These are phyloP conservation scores for Fonsecaea pedrosoi DNA, from an alignment of 2,329 filamentous ascomycete species.

Conservation along the genomic window DNA sequence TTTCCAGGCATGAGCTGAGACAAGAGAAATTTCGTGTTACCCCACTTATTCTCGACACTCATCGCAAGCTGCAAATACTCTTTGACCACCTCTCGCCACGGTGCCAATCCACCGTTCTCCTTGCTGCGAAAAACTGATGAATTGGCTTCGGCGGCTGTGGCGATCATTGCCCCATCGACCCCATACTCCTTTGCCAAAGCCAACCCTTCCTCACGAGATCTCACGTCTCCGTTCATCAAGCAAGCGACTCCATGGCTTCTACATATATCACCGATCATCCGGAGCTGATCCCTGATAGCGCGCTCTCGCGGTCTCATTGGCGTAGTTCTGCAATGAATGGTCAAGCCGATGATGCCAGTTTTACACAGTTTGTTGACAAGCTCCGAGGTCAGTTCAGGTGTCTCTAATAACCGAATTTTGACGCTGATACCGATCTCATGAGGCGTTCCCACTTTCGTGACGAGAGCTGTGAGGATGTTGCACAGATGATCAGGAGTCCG, in stretches of 20 bases:
- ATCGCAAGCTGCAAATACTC: conserved; percentile 76
- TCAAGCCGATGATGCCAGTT: conserved; percentile 91
- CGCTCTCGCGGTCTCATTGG: conserved; percentile 91
- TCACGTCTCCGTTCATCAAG: conserved; percentile 94
- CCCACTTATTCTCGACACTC: conserved; percentile 81
- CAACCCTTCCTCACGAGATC: conserved; percentile 73
- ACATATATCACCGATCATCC: conserved; percentile 82
- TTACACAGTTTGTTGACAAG: conserved; percentile 79
- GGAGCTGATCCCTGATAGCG: conserved; percentile 83
- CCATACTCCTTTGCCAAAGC: conserved; percentile 76
- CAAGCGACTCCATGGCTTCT: conserved; percentile 86
- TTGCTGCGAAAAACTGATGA: conserved; percentile 80
- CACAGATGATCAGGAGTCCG: conserved; percentile 82
- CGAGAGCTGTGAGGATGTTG: conserved; percentile 81
- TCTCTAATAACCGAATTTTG: conserved; percentile 89
- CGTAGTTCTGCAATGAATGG: conserved; percentile 88
- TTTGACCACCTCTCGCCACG: conserved; percentile 78
- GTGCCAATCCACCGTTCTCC: conserved; percentile 71
- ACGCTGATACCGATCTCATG: conserved; percentile 94
- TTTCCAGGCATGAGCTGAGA: conserved; percentile 86
- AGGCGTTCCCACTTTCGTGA: conserved; percentile 75
- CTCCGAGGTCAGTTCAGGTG: conserved; percentile 73
- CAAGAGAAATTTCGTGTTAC: conserved; percentile 92
- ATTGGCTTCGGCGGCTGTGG: conserved; percentile 88
- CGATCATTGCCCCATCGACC: conserved; percentile 97